These are phyloP conservation scores for Phytophthora litchii DNA, from an alignment of 352 stramenopile species.

Conservation along the genomic window DNA sequence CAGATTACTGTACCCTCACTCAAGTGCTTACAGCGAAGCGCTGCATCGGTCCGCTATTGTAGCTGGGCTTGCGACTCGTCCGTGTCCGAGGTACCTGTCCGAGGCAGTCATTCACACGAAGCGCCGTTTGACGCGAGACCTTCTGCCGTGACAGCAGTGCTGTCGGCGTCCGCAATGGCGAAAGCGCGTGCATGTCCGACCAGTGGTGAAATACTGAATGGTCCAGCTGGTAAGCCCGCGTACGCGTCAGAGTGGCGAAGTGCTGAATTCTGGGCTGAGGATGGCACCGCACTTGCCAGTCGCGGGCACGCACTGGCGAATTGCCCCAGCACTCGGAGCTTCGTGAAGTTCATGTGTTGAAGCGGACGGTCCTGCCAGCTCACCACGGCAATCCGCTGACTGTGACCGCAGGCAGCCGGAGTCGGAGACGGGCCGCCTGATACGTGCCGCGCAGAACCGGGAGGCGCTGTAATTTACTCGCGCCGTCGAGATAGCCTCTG, in stretches of 20 bases:
- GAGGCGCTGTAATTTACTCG: conserved; percentile 25
- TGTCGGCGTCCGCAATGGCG: neutral
- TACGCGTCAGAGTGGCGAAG: neutral
- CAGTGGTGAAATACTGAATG: neutral
- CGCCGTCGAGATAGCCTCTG: conserved; percentile 8
- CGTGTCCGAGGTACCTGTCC: conserved; percentile 34
- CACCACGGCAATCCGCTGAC: conserved; percentile 28
- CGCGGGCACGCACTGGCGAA: neutral
- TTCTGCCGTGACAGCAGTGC: conserved; percentile 10
- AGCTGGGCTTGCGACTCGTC: conserved; percentile 20
- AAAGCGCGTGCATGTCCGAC: neutral
- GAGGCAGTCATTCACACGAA: conserved; percentile 1
- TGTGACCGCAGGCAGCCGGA: conserved; percentile 34
- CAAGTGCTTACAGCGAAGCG: conserved; percentile 26
- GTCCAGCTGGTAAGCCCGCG: neutral
- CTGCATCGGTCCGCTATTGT: neutral
- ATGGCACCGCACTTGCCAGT: conserved; percentile 7
- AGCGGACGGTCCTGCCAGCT: conserved; percentile 21
- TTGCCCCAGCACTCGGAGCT: neutral
- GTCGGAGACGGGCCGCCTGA: conserved; percentile 31
- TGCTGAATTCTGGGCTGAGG: neutral
- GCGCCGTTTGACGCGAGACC: conserved; percentile 14
- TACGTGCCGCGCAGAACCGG: conserved; percentile 41
- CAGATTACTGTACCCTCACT: too few species aligned
- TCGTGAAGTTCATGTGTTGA: conserved; percentile 15